phyloP scores from a whole-genome alignment of 352 stramenopile genomes.

The Globisporangium polare region DNA sequence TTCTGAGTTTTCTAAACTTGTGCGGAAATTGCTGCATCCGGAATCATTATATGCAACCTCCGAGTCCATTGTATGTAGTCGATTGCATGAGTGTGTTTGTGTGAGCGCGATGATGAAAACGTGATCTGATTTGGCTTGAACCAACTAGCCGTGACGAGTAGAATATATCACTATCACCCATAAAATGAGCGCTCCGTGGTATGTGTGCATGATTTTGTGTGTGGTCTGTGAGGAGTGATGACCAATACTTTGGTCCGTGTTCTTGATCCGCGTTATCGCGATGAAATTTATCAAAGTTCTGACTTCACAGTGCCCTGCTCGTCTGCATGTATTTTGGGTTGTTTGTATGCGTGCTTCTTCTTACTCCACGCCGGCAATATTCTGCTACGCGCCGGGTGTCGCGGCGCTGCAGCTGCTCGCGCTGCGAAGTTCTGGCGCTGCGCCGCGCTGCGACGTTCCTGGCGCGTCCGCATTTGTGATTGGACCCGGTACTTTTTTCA shows the following conservation, averaged over 20 bases:
- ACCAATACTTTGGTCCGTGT: constrained; percentile 92
- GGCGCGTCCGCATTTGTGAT: constrained; percentile 64
- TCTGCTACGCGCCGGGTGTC: constrained; percentile 33
- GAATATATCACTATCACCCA: constrained; percentile 92
- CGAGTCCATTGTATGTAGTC: constrained; percentile 48
- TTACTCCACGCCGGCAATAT: constrained; percentile 89
- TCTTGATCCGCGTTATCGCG: constrained; percentile 89
- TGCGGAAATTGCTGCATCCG: constrained; percentile 87
- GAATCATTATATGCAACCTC: constrained; percentile 88
- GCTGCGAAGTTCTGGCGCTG: constrained; percentile 77
- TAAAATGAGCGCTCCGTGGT: constrained; percentile 86
- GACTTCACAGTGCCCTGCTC: constrained; percentile 42
- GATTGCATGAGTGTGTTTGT: constrained; percentile 18
- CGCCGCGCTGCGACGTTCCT: constrained; percentile 18
- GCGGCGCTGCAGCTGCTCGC: constrained; percentile 29
- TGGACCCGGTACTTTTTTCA: constrained; percentile 86
- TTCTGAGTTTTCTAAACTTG: constrained; percentile 62
- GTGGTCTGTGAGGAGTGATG: constrained; percentile 53
- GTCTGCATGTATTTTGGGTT: constrained; percentile 16
- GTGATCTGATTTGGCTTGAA: constrained; percentile 84
- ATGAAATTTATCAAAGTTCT: constrained; percentile 90
- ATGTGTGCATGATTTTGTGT: constrained; percentile 12
- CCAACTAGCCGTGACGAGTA: constrained; percentile 90
- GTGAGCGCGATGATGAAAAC: constrained; percentile 82
- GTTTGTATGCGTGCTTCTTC: too few species aligned